Evolutionary conservation across 2,329 filamentous ascomycete species (phyloP), one percentile per base, ranked within the genome.

Genomic region (Colletotrichum eleusines): DNA sequence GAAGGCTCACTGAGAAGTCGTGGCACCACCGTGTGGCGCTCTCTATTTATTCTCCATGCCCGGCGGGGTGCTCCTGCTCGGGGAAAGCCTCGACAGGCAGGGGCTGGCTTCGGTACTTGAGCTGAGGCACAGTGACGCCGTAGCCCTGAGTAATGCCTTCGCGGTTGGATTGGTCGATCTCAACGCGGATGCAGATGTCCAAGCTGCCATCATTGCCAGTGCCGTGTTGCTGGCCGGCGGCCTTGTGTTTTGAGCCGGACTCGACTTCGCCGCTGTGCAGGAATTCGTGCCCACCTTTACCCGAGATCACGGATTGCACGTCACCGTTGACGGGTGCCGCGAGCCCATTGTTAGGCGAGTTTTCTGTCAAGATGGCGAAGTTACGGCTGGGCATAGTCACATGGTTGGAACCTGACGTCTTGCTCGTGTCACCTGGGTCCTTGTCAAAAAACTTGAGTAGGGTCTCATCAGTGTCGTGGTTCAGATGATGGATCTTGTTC

Each of bases 351-450:
- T 85, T 84, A 57, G 88, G 93, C n/a, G 91, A 90, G 80, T 97
- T 98, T 79, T 97, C 93, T 23, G 93, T 92, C 71, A 99, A 91
- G 51, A 93, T 91, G 76, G 95, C 95, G 87, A 94, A 99, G 80
- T 99, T 99, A 31, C 96, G 90, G 74, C 94, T 95, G 2, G 97
- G 90, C 81, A 98, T 98, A 14, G 95, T 98, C 72, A 94, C 92
- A 73, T 93, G 88, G 81, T 98, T 98, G 77, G 87, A 91, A 53
- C 84, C 84, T 1, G 90, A 88, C 5, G 92, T 93, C 82, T 95
- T 97, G 87, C 61, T 93, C 77, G 79, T 89, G 78, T 81, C 87
- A 75, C 97, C 94, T 0, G 97, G 94, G 76, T 98, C 95, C 76
- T 93, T 92, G 72, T 94, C 88, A 81, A 99, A 99, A 76, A 98